Base-by-base conservation (phyloP, 2,329 filamentous ascomycete genomes). In the Hypoxylon sp. region DNA sequence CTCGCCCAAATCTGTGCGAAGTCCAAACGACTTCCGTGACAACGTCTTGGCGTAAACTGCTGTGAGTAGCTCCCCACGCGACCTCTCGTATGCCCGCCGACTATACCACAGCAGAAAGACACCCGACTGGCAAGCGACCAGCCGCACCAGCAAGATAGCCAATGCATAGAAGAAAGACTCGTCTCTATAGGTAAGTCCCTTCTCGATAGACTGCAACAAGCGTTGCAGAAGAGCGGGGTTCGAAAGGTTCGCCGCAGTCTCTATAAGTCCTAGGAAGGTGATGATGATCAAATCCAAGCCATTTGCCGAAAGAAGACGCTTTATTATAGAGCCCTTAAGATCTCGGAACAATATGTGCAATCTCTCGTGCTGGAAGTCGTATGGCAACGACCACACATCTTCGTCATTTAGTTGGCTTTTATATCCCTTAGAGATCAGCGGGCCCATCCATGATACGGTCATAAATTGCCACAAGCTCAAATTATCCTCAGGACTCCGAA, bases 401-500 rank as follows among this genome's bases (percentile, higher is more conserved):
- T 90, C 85, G 38, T 93, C 89, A 33, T 93, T 81, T 7, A 97
- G 81, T 70, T 93, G 90, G 40, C 88, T 83, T 28, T 82, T 80
- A 42, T 82, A 85, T 1, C 90, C 92, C 22, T 88, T 78, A 1
- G 81, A 80, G 11, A 96, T 93, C 5, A 97, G 79, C 0, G 93
- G 90, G 0, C 82, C 81, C 79, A 97, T 90, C 93, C 93, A 97
- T 0, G 87, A 91, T 26, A 97, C 90, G 4, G 87, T 90, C 86
- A 95, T 91, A 79, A 93, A 97, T 70, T 94, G 91, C 85, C 92
- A 93, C 0, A 94, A 81, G 0, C 85, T 91, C 22, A 97, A 76
- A 67, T 91, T 88, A 71, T 97, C 93, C 76, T 97, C 93, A 0
- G 93, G 83, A 36, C 85, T 88, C 57, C 93, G 89, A n/a, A 91